Base-by-base conservation (phyloP, 805 yeast species). In the Candida dendrica region DNA sequence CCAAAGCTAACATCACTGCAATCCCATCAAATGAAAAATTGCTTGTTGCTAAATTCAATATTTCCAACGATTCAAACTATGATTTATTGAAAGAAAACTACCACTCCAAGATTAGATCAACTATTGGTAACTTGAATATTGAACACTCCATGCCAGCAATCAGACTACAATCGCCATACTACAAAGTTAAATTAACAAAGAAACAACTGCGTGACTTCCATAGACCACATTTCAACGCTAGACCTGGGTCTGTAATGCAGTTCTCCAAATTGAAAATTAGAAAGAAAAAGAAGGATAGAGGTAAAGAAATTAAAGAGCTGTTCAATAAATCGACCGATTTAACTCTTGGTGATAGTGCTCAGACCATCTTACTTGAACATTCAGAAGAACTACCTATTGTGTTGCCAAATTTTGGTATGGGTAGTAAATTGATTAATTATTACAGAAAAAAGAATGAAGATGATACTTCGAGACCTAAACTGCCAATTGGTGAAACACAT, bases 341-440 rank as follows among this genome's bases (percentile, higher is more conserved):
- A 43, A 81, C 97, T 0, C 58, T 83, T 6, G 88, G 95, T 27
- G 98, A 93, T 56, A 74, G 87, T 3, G 89, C 88, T 0, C 77
- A 80, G 13, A 71, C 87, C 14, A 77, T 88, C 46, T 69, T 86
- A 40, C 68, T 89, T 70, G 98, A 93, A 58, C 93, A 91, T 58
- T 77, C 93, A 11, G 98, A 93, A 59, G 95, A 93, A 60, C 69
- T 70, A 40, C 98, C 98, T 1, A 64, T 80, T 36, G 83, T 86
- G 1, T 64, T 93, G 26, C 84, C 91, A 4, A 87, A 86, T 46
- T 87, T 84, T 60, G 98, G 98, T 45, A 93, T 93, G 98, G 95
- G 96, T 7, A 83, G 90, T 36, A 93, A 91, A 58, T 65, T 93
- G 45, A 85, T 93, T 51, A 93, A 93, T 57, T 93, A 93, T 59